Conservation (phyloP, 1,139 yeast genomes). For the Pneumocystis murina region DNA sequence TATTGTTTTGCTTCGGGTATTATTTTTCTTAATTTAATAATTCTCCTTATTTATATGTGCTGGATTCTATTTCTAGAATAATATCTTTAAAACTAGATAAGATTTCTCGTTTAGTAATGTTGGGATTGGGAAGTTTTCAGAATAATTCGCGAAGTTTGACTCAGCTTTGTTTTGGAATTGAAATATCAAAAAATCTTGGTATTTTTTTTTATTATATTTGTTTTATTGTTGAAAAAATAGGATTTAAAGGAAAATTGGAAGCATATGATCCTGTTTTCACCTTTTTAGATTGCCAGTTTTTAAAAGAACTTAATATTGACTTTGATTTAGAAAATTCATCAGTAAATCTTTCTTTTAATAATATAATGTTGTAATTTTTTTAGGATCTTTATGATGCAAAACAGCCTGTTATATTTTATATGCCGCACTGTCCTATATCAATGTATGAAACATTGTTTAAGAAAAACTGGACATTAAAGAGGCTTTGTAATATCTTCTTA, state of each 20-base stretch:
- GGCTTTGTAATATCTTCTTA: not conserved
- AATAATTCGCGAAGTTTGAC: not conserved
- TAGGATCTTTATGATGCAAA: not conserved
- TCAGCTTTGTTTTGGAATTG: not conserved
- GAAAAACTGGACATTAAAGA: not conserved
- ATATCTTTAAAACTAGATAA: not conserved
- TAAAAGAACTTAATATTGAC: not conserved
- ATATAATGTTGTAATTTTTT: not conserved
- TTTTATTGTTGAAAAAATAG: not conserved
- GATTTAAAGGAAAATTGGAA: not conserved
- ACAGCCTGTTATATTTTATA: not conserved
- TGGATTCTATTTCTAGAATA: not conserved
- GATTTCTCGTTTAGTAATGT: not conserved
- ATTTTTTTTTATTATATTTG: not conserved
- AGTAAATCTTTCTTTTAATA: not conserved
- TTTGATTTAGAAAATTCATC: not conserved
- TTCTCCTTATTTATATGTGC: not conserved
- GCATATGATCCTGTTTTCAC: not conserved
- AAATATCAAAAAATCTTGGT: not conserved
- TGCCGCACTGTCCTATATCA: not conserved
- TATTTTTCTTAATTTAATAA: not conserved
- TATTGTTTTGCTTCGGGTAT: not conserved
- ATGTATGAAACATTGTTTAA: not conserved
- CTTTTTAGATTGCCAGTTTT: not conserved
- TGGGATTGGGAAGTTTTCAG: not conserved